Base-by-base conservation (phyloP, 2,329 filamentous ascomycete genomes). In the Cladosporium sp. region DNA sequence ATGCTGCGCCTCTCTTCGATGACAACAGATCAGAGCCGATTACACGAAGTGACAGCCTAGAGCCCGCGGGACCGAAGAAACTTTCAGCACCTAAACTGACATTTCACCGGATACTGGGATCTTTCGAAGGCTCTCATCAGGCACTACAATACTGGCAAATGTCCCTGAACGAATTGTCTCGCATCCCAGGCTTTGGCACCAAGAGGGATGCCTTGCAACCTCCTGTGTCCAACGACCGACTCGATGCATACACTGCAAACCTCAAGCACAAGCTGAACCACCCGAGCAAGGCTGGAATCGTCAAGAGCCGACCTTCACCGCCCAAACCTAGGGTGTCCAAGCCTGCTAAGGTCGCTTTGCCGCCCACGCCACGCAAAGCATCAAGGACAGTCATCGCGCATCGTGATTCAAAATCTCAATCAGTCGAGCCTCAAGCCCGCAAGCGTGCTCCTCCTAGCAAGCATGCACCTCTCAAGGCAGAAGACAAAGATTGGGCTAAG, bases 401-500 rank as follows among this genome's bases (percentile, higher is more conserved):
- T 15, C 55, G 55, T 11, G 55, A 58, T 25, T 37, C 47, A 7
- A 58, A 58, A 28, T 58, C 55, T 36, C 43, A 51, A 25, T 59
- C 57, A 36, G 50, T 55, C 43, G 57, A 59, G 30, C 57, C 57
- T 28, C 40, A 56, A 55, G 37, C 51, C 25, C 51, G 52, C 57
- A 60, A 58, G 38, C 40, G 47, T 36, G 55, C 60, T 3, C 39
- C 62, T 54, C 47, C 63, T 12, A 38, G 50, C 5, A 59, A 59
- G 36, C 50, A 45, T 8, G 57, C 55, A 17, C 55, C 55, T 25
- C 38, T 58, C 37, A 64, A 64, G 39, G 64, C 64, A 17, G 63
- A 65, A 37, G 63, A 61, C 40, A 56, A 64, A 36, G 58, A 63
- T 20, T 71, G 69, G 69, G 51, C 47, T 4, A 59, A 66, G 15